These are phyloP conservation scores for Xylariaceae sp. DNA, from an alignment of 2,329 filamentous ascomycete species.

Conservation along the genomic window DNA sequence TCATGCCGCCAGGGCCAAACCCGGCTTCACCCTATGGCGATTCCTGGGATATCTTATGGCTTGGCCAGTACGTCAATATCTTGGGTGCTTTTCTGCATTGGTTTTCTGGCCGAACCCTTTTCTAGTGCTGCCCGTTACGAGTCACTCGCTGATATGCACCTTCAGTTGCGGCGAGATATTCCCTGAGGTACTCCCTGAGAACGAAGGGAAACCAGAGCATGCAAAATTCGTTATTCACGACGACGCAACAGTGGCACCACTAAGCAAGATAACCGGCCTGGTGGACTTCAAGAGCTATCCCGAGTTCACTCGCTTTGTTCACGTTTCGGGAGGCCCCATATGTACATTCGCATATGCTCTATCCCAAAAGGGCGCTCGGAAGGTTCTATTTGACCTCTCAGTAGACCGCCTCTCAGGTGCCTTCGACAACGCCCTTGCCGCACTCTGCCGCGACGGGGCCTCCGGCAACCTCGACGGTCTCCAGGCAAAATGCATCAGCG, in stretches of 20 bases:
- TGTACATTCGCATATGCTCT: conserved; percentile 30
- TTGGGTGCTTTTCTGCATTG: background rate
- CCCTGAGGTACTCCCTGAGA: conserved; percentile 21
- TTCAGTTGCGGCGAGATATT: conserved; percentile 25
- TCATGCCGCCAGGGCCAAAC: conserved; percentile 19
- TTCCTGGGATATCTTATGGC: conserved; percentile 24
- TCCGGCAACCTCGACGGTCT: conserved; percentile 18
- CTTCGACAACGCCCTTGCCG: conserved; percentile 30
- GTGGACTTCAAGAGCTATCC: conserved; percentile 22
- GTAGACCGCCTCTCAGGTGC: conserved; percentile 25
- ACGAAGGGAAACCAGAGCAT: conserved; percentile 19
- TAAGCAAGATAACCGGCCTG: conserved; percentile 22
- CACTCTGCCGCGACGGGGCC: conserved; percentile 25
- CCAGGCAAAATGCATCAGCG: conserved; percentile 28
- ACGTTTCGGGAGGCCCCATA: conserved; percentile 22
- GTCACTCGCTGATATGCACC: background rate
- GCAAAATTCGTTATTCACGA: conserved; percentile 22
- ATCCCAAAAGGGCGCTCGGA: conserved; percentile 20
- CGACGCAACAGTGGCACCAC: conserved; percentile 22
- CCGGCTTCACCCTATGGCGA: conserved; percentile 23
- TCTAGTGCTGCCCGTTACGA: background rate
- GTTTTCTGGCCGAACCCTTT: no score
- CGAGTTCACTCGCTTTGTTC: conserved; percentile 22
- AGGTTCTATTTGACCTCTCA: conserved; percentile 25
- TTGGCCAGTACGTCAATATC: conserved; percentile 18